phyloP scores from a whole-genome alignment of 768 basidiomycete species.

The Roridomyces roridus region DNA sequence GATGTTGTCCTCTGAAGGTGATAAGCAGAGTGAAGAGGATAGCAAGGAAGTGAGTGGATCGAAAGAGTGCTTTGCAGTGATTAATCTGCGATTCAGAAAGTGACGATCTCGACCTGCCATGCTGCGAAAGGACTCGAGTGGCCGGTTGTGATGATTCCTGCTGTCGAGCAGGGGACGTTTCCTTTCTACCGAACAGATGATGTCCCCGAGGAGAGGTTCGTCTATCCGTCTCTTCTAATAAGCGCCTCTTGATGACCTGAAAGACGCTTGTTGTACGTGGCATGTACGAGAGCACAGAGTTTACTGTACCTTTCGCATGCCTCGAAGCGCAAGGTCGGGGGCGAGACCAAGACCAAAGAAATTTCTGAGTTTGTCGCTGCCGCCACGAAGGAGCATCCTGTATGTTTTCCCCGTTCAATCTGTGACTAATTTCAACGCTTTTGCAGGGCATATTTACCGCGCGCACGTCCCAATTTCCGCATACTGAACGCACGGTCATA shows the following conservation, averaged over 20 bases:
- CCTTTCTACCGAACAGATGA: conserved; percentile 80
- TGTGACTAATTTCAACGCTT: background rate
- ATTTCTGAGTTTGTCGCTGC: conserved; percentile 65
- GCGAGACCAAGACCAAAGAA: conserved; percentile 55
- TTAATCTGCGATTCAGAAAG: no score
- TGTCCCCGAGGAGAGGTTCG: conserved; percentile 79
- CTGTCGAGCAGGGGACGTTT: conserved; percentile 76
- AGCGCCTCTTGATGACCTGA: background rate
- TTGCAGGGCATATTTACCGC: conserved; percentile 50
- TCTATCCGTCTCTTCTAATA: background rate
- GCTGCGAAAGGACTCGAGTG: conserved; percentile 92
- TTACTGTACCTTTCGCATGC: conserved; percentile 66
- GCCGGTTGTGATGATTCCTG: conserved; percentile 86
- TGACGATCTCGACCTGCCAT: conserved; percentile 86
- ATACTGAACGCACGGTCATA: conserved; percentile 52
- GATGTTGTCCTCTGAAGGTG: conserved; percentile 82
- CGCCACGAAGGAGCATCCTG: conserved; percentile 48
- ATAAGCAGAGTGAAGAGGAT: conserved; percentile 60
- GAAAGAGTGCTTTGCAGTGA: no score
- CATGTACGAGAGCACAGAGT: conserved; percentile 83
- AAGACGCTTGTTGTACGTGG: conserved; percentile 87
- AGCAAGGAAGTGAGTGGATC: conserved; percentile 55
- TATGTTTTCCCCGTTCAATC: conserved; percentile 30
- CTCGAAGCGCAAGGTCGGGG: conserved; percentile 56
- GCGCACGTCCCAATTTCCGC: conserved; percentile 47